phyloP scores from a whole-genome alignment of 306 rosid species.

The Trifolium pratense region DNA sequence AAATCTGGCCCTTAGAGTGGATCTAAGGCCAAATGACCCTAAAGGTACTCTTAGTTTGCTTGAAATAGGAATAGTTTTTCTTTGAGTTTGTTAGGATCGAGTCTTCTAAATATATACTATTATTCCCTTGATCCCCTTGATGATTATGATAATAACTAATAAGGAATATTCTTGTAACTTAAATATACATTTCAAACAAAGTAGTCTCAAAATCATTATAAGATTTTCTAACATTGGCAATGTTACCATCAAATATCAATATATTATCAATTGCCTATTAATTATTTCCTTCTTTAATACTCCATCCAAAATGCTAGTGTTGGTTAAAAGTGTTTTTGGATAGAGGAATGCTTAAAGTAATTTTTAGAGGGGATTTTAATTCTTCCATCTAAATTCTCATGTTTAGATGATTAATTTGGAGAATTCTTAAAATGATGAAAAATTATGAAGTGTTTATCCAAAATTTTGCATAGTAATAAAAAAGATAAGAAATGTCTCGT shows the following conservation, averaged over 20 bases:
- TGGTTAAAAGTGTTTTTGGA: too few species aligned
- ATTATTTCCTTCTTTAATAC: too few species aligned
- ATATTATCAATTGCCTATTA: not conserved
- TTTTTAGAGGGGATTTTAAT: too few species aligned
- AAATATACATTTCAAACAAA: not conserved
- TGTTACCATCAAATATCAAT: not conserved
- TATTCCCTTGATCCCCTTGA: not conserved
- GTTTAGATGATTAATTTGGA: too few species aligned
- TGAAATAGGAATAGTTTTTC: not conserved
- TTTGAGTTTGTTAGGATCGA: slow-evolving; percentile 23
- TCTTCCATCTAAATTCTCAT: too few species aligned
- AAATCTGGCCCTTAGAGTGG: slow-evolving; percentile 52
- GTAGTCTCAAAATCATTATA: not conserved
- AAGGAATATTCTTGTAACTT: slow-evolving; percentile 5
- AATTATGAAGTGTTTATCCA: too few species aligned
- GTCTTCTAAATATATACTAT: slow-evolving; percentile 20
- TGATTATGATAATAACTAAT: not conserved
- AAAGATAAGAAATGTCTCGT: too few species aligned
- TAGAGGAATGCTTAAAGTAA: too few species aligned
- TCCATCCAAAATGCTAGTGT: too few species aligned
- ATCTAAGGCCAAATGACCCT: slow-evolving; percentile 57
- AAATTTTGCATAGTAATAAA: too few species aligned
- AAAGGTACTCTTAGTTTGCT: slow-evolving; percentile 5
- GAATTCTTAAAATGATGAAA: too few species aligned
- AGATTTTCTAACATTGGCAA: not conserved